These are phyloP conservation scores for Amanita polypyramis DNA, from an alignment of 768 basidiomycete species.

Conservation along the genomic window DNA sequence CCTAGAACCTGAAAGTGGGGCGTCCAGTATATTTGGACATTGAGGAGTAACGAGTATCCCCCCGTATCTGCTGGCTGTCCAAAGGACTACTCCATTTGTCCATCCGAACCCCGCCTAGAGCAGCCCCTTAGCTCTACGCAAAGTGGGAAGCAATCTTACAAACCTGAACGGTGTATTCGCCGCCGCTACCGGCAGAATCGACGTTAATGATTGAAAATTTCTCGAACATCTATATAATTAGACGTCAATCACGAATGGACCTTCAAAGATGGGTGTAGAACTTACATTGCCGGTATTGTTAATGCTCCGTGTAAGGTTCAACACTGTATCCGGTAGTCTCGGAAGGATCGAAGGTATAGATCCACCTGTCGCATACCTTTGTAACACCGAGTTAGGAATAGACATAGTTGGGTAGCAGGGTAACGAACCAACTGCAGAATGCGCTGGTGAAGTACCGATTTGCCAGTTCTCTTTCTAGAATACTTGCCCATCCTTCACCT, in stretches of 20 bases:
- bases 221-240: slow-evolving; percentile 64
- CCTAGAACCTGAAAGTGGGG: slow-evolving; percentile 4
- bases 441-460: slow-evolving; percentile 79
- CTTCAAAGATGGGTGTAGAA: slow-evolving; percentile 9
- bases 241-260: slow-evolving; percentile 1
- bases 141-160: slow-evolving; percentile 9
- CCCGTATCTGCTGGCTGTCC: slow-evolving; percentile 64
- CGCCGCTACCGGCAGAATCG: slow-evolving; percentile 69
- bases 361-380: slow-evolving; percentile 82
- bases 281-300: slow-evolving; percentile 68
- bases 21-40: slow-evolving; percentile 41
- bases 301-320: slow-evolving; percentile 58
- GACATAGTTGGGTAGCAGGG: background rate
- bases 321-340: slow-evolving; percentile 54
- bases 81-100: slow-evolving; percentile 78
- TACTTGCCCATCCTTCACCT: slow-evolving; percentile 56
- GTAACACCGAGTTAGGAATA: slow-evolving; percentile 1
- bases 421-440: slow-evolving; percentile 77
- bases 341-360: slow-evolving; percentile 62
- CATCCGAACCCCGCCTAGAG: slow-evolving; percentile 71
- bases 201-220: slow-evolving; percentile 77
- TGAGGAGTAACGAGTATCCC: slow-evolving; percentile 43
- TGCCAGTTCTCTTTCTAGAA: slow-evolving; percentile 61
- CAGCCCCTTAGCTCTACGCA: background rate
- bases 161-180: slow-evolving; percentile 83